Evolutionary conservation across 257 asterid genomes (phyloP).

Genomic region (Ajuga chamaepitys): DNA sequence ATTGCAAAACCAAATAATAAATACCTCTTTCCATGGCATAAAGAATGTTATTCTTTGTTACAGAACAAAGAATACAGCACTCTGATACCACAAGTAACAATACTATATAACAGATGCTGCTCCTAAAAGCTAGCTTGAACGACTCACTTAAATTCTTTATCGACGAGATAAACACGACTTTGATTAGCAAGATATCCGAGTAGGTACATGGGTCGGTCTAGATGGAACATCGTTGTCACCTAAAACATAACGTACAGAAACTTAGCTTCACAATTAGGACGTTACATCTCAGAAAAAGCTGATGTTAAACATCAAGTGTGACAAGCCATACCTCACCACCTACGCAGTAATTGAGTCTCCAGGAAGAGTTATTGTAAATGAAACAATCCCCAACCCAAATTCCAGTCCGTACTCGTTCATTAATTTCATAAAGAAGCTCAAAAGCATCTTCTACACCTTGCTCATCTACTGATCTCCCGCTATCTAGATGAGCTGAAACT

Average conservation of each 20-base stretch:
- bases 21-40: constrained; percentile 2
- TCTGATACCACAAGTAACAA: not conserved
- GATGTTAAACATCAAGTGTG: not conserved
- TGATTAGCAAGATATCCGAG: constrained; percentile 97
- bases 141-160: constrained; percentile 98
- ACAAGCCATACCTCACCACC: constrained; percentile 86
- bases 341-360: constrained; percentile 96
- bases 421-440: constrained; percentile 88
- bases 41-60: constrained; percentile 1
- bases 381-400: constrained; percentile 99
- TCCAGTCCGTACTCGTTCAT: constrained; percentile 97
- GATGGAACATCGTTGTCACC: constrained; percentile 98
- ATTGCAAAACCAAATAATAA: constrained; percentile 1
- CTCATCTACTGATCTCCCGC: constrained; percentile 86
- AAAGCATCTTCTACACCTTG: constrained; percentile 98
- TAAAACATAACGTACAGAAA: constrained; percentile 20
- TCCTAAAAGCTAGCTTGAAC: constrained; percentile 2
- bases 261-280: constrained; percentile 4
- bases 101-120: not conserved
- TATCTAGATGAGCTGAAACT: constrained; percentile 84
- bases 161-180: constrained; percentile 86
- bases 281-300: not conserved
- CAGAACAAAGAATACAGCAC: not conserved
- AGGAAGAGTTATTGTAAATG: constrained; percentile 88
- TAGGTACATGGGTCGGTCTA: constrained; percentile 97